Evolutionary conservation across 1,139 yeast species (phyloP), one percentile per base, ranked within the genome.

Genomic region (Candida albicans): DNA sequence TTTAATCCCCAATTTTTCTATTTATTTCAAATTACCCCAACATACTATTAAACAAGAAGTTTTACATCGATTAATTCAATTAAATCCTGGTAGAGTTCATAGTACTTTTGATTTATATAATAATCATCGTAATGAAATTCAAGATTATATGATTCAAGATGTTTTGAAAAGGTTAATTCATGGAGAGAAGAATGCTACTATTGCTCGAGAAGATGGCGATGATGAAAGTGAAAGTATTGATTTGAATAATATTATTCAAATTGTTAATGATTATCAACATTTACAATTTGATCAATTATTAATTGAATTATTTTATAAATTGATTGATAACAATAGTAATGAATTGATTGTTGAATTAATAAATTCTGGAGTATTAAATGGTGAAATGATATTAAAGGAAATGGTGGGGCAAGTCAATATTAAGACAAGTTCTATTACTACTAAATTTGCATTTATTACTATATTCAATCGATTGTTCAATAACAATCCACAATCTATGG

Each of bases 41-140:
- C 33, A 36, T 6, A 34, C 33, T 7, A 37, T 44, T 11, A 40
- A 45, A 22, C 33, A 47, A 6, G 52, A 48, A 4, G 56, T 65
- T n/a, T 47, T 65, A n/a, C 39, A 52, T 13, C 48, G 59, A 12
- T 55, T 70, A 15, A 61, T 73, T 12, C 49, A 52, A 10, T 51
- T 58, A 27, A 73, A 73, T 46, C 77, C 77, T 0, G 77, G 75
- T 14, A 53, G 79, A 45, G 77, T 68, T 1, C 62, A 59, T 45
- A 50, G 57, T 25, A 57, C 72, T 28, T 58, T 64, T 59, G 75
- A 72, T 14, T 53, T 73, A 33, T 61, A 59, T 40, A 50, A 57
- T 26, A 60, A 60, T 37, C 68, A 68, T 40, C 44, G 39, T 22
- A 44, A 48, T 5, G 40, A 48, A 11, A 45, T 39, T 35, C 33